Base-by-base conservation (phyloP, 345 rosid species). In the Streptanthus diversifolius region DNA sequence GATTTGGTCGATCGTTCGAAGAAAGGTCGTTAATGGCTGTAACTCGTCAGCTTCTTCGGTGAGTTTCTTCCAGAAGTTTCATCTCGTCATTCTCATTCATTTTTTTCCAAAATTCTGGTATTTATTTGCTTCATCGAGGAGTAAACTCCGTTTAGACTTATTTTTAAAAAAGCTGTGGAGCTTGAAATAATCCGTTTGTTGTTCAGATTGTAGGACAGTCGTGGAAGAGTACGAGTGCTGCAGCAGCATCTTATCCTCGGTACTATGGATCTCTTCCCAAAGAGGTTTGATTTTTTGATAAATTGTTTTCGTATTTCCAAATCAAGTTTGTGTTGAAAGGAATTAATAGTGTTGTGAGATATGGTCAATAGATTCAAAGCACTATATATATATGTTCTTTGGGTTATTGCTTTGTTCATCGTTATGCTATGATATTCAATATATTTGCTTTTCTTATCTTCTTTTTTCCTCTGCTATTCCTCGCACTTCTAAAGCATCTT, bases 1-100 rank as follows among this genome's bases (percentile, higher is more conserved):
- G 33, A 81, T 77, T 77, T 81, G 77, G 84, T 77, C 77, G 10
- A 63, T 58, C 64, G 41, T 48, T 58, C 58, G 83, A 66, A 63
- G 70, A 24, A 81, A 57, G 53, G 40, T 61, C 63, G 11, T 65
- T 33, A 64, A 36, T 71, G 63, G 76, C 11, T 47, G 54, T 18
- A 7, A 48, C 52, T 63, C 75, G 17, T 63, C 68, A 22, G 68
- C 74, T 55, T 71, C 71, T 77, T 66, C 47, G 48, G 81, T 81
- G 4, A 70, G 81, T 70, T 70, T 48, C 25, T 65, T 48, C 25
- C 29, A 58, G 3, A 63, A 25, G 8, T 21, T 49, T 45, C 41
- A 53, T 12, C 7, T 63, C 1, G 18, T 29, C 24, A 10, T 48
- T 18, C 15, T 51, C 27, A 5, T 54, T 27, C 55, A 36, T 68